These are phyloP conservation scores for Limonium bicolor DNA, from an alignment of 148 eudicot genomes.

Conservation along the genomic window DNA sequence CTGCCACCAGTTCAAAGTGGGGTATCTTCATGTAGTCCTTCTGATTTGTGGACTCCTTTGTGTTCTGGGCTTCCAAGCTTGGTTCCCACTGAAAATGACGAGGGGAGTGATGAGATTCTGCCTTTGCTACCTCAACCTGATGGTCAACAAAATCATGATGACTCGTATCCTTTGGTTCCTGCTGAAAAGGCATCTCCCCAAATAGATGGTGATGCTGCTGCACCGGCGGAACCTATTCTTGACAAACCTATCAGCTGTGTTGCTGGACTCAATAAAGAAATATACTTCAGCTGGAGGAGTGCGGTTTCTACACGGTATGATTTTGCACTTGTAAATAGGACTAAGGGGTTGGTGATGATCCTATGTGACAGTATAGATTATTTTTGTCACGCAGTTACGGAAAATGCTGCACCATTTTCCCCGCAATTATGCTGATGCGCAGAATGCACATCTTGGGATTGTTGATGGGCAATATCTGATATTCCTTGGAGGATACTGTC, in stretches of 20 bases:
- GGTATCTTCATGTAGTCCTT: constrained; percentile 22
- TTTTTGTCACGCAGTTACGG: constrained; percentile 50
- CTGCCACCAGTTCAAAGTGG: constrained; percentile 24
- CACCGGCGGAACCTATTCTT: constrained; percentile 30
- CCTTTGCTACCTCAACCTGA: constrained; percentile 12
- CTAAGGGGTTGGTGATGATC: not conserved
- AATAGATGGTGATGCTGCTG: constrained; percentile 14
- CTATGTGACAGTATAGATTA: not conserved
- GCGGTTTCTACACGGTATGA: constrained; percentile 74
- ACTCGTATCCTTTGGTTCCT: constrained; percentile 7
- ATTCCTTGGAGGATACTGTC: constrained; percentile 76
- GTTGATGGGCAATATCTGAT: constrained; percentile 88
- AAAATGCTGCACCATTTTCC: constrained; percentile 91
- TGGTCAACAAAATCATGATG: constrained; percentile 17
- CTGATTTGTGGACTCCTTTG: constrained; percentile 26
- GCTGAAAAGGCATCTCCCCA: constrained; percentile 18
- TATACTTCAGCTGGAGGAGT: constrained; percentile 46
- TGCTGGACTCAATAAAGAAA: constrained; percentile 49
- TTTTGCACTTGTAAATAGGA: constrained; percentile 8
- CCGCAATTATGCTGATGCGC: constrained; percentile 90
- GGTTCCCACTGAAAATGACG: constrained; percentile 7
- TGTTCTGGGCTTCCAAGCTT: constrained; percentile 12
- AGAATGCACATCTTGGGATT: constrained; percentile 66
- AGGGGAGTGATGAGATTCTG: constrained; percentile 16
- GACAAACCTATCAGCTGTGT: constrained; percentile 50